Evolutionary conservation across 345 rosid species (phyloP).

Genomic region (Acer negundo): DNA sequence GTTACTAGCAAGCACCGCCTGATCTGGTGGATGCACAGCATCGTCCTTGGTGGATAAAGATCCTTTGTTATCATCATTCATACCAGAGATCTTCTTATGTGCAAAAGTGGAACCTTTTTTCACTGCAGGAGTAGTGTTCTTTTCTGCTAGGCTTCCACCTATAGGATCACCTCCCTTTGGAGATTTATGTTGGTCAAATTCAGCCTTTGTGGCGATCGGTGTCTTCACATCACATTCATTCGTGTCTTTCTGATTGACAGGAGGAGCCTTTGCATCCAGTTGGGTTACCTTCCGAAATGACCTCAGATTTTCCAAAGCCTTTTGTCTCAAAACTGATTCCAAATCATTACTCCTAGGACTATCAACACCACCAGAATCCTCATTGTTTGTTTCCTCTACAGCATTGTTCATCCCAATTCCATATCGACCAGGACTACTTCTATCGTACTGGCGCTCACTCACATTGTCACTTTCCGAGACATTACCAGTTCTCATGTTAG

Average conservation of each 20-base stretch:
- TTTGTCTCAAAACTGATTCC: conserved; percentile 65
- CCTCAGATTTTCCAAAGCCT: conserved; percentile 77
- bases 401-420: conserved; percentile 19
- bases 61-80: conserved; percentile 26
- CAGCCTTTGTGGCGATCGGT: conserved; percentile 22
- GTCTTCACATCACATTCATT: conserved; percentile 22
- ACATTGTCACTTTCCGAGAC: conserved; percentile 22
- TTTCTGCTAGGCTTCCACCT: conserved; percentile 18
- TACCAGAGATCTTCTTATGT: conserved; percentile 20
- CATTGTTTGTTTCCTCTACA: conserved; percentile 27
- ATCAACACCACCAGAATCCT: conserved; percentile 26
- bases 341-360: conserved; percentile 42
- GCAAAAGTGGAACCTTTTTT: conserved; percentile 24
- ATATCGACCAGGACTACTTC: conserved; percentile 28
- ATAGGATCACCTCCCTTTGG: conserved; percentile 19
- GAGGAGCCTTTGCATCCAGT: conserved; percentile 19
- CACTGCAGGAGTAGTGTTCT: conserved; percentile 16
- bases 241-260: conserved; percentile 25
- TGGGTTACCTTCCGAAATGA: conserved; percentile 52
- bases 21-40: conserved; percentile 26
- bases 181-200: conserved; percentile 25
- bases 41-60: conserved; percentile 22
- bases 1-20: conserved; percentile 17
- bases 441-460: conserved; percentile 14
- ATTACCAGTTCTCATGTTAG: conserved; percentile 19